Conservation (phyloP, 495 filamentous ascomycete species). For the Hypoxylon fuscum region DNA sequence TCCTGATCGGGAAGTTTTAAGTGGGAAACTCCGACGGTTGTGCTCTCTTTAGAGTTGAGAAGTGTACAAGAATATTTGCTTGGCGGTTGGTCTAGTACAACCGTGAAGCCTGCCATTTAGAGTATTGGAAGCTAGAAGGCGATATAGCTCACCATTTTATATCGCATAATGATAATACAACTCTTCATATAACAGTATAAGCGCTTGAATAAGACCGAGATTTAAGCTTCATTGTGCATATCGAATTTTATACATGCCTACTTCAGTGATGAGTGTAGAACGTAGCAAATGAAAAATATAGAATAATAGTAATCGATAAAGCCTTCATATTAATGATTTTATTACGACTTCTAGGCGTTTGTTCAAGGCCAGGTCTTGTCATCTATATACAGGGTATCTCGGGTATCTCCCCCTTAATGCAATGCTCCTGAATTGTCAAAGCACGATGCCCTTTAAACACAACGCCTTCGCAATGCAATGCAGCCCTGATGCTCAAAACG, state of each 20-base stretch:
- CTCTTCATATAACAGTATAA: background rate
- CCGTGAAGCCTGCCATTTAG: constrained; percentile 12
- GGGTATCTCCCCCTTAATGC: too few relatives aligned
- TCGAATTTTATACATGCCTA: too few relatives aligned
- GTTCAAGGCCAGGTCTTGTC: too few relatives aligned
- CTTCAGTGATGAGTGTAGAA: too few relatives aligned
- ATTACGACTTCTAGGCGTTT: too few relatives aligned
- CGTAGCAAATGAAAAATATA: too few relatives aligned
- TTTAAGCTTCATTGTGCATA: too few relatives aligned
- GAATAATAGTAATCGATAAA: too few relatives aligned
- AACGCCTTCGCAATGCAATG: constrained; percentile 10
- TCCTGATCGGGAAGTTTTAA: constrained; percentile 76
- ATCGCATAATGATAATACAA: constrained; percentile 14
- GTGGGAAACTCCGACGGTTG: background rate
- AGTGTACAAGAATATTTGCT: constrained; percentile 1
- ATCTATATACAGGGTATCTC: too few relatives aligned
- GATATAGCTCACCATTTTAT: background rate
- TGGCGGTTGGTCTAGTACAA: too few relatives aligned
- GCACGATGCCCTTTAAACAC: constrained; percentile 14
- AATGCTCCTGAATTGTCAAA: background rate
- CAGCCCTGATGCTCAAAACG: background rate
- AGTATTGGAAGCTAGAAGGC: constrained; percentile 13
- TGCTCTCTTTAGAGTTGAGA: background rate
- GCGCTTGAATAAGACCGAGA: too few relatives aligned
- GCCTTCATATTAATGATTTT: too few relatives aligned